phyloP scores from a whole-genome alignment of 306 rosid species.

The Sphenostylis stenocarpa region DNA sequence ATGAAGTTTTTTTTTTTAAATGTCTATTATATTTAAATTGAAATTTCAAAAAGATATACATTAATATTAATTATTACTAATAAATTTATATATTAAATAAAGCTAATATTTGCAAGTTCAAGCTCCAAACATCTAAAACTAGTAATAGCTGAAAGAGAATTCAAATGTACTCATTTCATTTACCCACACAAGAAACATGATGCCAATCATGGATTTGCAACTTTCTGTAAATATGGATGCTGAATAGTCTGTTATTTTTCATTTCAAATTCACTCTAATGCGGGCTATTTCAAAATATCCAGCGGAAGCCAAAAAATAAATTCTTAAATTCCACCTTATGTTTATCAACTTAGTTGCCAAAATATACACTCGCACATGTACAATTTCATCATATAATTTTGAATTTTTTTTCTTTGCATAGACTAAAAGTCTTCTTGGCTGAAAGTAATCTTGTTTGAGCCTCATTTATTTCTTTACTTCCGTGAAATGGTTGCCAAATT shows the following conservation, averaged over 20 bases:
- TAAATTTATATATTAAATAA: not conserved
- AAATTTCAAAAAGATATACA: too few relatives aligned
- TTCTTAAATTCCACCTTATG: not conserved
- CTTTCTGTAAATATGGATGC: not conserved
- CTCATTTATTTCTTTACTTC: too few relatives aligned
- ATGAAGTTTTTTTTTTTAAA: too few relatives aligned
- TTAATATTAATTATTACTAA: too few relatives aligned
- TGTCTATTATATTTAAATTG: too few relatives aligned
- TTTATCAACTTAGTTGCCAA: not conserved
- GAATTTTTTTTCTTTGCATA: too few relatives aligned
- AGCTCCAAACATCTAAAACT: slow-evolving; percentile 27
- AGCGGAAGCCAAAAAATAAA: not conserved
- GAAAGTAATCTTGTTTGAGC: too few relatives aligned
- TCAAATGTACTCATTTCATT: not conserved
- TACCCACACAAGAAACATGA: not conserved
- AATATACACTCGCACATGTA: too few relatives aligned
- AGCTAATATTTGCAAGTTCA: slow-evolving; percentile 68
- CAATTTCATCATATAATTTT: too few relatives aligned
- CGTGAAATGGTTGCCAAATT: too few relatives aligned
- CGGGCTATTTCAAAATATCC: not conserved
- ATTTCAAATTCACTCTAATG: not conserved
- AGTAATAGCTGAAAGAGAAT: not conserved
- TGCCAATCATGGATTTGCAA: not conserved
- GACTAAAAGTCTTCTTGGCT: too few relatives aligned
- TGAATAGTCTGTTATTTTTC: not conserved